Evolutionary conservation across 129 eudicot species (phyloP).

Genomic region (Kitagawia praeruptora): DNA sequence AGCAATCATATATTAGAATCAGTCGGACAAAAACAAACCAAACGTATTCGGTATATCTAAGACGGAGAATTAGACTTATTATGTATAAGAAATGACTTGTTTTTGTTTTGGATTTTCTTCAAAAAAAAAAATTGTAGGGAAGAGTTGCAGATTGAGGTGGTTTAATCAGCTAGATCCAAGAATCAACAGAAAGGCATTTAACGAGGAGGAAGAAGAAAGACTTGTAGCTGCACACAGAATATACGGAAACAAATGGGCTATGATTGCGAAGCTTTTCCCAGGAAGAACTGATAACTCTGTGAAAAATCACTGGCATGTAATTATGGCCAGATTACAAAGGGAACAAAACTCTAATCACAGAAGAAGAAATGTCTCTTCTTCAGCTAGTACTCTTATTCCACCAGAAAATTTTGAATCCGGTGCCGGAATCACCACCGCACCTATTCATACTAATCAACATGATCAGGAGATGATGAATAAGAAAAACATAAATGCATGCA

Average conservation of each 20-base stretch:
- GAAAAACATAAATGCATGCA: constrained; percentile 1
- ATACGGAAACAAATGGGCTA: constrained; percentile 83
- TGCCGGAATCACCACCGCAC: background rate
- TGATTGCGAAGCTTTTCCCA: constrained; percentile 60
- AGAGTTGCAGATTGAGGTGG: constrained; percentile 88
- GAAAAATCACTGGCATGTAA: constrained; percentile 89
- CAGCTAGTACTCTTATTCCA: background rate
- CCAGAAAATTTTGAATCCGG: background rate
- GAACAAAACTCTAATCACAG: constrained; percentile 27
- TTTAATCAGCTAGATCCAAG: constrained; percentile 81
- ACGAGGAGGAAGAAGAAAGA: constrained; percentile 73
- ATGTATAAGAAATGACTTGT: background rate
- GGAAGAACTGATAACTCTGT: constrained; percentile 85
- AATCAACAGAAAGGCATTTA: constrained; percentile 51
- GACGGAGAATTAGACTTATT: background rate
- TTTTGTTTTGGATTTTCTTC: background rate
- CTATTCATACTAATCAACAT: background rate
- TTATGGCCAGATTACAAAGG: constrained; percentile 64
- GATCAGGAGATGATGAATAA: background rate
- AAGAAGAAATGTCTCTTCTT: constrained; percentile 8
- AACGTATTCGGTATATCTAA: background rate
- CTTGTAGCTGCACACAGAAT: constrained; percentile 49
- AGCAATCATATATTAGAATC: no score
- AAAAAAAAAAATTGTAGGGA: constrained; percentile 26
- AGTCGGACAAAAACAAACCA: background rate